A percentile compares a stretch with the other conserved stretches of the same genome.
phyloP scores from a whole-genome alignment of 768 basidiomycete genomes.

The Suillus alpinus region DNA sequence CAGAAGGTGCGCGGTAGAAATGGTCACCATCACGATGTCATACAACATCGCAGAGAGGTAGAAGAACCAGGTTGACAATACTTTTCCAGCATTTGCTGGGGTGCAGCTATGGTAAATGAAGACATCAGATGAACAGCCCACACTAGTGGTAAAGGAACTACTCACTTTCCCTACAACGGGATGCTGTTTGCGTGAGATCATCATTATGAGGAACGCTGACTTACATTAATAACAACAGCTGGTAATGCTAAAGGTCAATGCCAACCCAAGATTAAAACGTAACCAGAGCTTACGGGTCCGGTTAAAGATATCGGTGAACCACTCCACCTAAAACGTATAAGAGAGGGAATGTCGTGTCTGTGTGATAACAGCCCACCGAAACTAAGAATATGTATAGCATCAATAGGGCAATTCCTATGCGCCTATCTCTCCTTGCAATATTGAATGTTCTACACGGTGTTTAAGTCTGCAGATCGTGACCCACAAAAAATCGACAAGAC shows the following conservation, averaged over 20 bases:
- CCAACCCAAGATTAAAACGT: constrained; percentile 4
- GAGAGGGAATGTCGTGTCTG: neutral
- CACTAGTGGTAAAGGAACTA: neutral
- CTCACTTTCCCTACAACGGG: constrained; percentile 35
- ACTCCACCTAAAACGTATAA: constrained; percentile 43
- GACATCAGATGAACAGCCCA: neutral
- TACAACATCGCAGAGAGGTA: constrained; percentile 58
- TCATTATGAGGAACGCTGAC: constrained; percentile 7
- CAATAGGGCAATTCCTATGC: constrained; percentile 38
- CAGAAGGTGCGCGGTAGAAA: neutral
- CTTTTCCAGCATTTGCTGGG: constrained; percentile 29
- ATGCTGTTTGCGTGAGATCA: neutral
- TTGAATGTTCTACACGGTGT: constrained; percentile 48
- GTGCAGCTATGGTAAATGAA: constrained; percentile 43
- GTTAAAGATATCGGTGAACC: constrained; percentile 51
- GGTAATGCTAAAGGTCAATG: constrained; percentile 6
- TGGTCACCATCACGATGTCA: constrained; percentile 47
- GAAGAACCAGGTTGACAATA: constrained; percentile 52
- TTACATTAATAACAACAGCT: constrained; percentile 21
- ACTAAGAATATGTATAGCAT: constrained; percentile 39
- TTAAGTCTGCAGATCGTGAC: neutral
- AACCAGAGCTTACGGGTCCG: constrained; percentile 43
- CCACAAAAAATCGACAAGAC: neutral
- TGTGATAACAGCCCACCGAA: constrained; percentile 34
- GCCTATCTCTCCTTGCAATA: constrained; percentile 45